Base-by-base conservation (phyloP, 139 green algal genomes). In the Eudorina sp. region DNA sequence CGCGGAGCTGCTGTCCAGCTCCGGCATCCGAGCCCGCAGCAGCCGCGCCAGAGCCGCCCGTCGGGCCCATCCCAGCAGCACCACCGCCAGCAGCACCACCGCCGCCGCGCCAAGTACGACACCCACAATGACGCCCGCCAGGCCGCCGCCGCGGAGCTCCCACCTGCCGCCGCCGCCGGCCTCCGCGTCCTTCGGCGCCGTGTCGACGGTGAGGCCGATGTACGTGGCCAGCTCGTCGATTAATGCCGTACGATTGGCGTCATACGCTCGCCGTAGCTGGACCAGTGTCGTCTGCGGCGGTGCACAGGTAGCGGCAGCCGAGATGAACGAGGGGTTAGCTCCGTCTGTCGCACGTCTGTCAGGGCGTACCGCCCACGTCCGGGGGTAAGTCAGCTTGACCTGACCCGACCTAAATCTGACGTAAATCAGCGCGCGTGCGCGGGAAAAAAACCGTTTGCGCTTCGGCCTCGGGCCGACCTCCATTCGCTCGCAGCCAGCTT, bases 201-300 rank as follows among this genome's bases (percentile, higher is more conserved):
- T 11, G 46, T 66, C 31, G 18, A 66, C 7, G 46, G 7, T 6
- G 27, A 85, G 31, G 34, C 21, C 25, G 19, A 79, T n/a, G 36
- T 74, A 55, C 13, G 5, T n/a, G 11, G 73, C 45, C 16, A 85
- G 27, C 31, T 11, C 41, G 23, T 23, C 3, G 21, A 76, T 7
- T 0, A 86, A 0, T 27, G 29, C 29, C 1, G 14, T 1, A 31
- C 58, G 41, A 16, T 46, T 34, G 6, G 41, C 60, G n/a, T 34
- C 43, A 13, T 86, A 86, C 62, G 62, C 62, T 31, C 40, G 69
- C 36, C 4, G 16, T 38, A 77, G 69, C 69, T 78, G 70, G 70
- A 25, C 13, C 23, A 78, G 7, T 1, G 40, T 29, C 16, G 31
- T 40, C 62, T 72, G 62, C 25, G 62, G n/a, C n/a, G n/a, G n/a